Conservation (phyloP, 306 rosid species). For the Elaeagnus macrophylla region DNA sequence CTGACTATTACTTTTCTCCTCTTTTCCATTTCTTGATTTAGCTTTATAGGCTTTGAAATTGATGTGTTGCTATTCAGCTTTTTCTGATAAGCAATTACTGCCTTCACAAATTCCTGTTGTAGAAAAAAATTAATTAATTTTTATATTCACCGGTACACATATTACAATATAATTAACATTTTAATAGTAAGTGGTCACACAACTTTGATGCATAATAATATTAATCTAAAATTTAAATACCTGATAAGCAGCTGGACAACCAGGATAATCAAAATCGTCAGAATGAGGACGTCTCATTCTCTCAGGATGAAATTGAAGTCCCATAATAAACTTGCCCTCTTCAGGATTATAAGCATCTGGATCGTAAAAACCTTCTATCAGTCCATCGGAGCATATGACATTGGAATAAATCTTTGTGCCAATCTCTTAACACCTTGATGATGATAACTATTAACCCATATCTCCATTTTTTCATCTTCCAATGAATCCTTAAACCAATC, state of each 20-base stretch:
- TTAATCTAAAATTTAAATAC: constrained; percentile 14
- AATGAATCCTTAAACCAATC: constrained; percentile 69
- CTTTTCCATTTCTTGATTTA: constrained; percentile 64
- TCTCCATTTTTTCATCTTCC: constrained; percentile 45
- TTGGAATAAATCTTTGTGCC: constrained; percentile 76
- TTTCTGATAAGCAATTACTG: constrained; percentile 71
- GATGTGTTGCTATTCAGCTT: constrained; percentile 34
- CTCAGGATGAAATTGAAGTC: constrained; percentile 90
- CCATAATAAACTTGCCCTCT: constrained; percentile 92
- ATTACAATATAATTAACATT: not conserved
- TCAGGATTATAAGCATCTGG: constrained; percentile 83
- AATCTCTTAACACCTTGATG: constrained; percentile 87
- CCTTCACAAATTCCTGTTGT: constrained; percentile 82
- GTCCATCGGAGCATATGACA: constrained; percentile 83
- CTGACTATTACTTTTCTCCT: constrained; percentile 42
- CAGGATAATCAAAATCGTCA: constrained; percentile 78
- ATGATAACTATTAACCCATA: constrained; percentile 81
- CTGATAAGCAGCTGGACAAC: constrained; percentile 83
- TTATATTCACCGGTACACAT: not conserved
- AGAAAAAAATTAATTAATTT: not conserved
- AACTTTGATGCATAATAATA: too few relatives aligned
- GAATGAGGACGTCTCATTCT: constrained; percentile 70
- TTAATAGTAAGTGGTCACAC: too few relatives aligned
- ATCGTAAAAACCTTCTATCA: constrained; percentile 83
- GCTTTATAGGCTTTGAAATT: constrained; percentile 35